Evolutionary conservation across 2,329 filamentous ascomycete species (phyloP).

Genomic region (Tolypocladium ophioglossoides): DNA sequence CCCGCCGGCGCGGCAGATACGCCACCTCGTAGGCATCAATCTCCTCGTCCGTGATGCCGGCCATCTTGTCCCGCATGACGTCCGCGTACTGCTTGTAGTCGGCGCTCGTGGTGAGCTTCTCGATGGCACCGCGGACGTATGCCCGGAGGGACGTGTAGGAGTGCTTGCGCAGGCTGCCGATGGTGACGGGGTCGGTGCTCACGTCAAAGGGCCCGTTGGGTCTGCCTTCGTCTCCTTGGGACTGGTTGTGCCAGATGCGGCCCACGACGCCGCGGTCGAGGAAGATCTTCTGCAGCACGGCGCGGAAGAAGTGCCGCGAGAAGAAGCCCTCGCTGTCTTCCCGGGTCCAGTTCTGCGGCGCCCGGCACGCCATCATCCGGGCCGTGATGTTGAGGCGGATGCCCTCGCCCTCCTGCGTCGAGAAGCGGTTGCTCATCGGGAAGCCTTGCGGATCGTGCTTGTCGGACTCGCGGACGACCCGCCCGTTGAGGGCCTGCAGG

Average conservation of each 20-base stretch:
- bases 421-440: constrained; percentile 72
- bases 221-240: constrained; percentile 6
- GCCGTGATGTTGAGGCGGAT: constrained; percentile 90
- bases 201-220: constrained; percentile 34
- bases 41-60: constrained; percentile 60
- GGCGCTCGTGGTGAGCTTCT: constrained; percentile 54
- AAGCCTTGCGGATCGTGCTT: constrained; percentile 85
- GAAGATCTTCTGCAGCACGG: constrained; percentile 84
- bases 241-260: constrained; percentile 34
- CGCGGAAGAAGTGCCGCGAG: constrained; percentile 84
- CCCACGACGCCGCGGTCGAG: constrained; percentile 71
- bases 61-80: constrained; percentile 56
- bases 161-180: constrained; percentile 72
- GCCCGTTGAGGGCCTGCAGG: constrained; percentile 55
- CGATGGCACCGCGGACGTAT: constrained; percentile 73
- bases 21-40: constrained; percentile 57
- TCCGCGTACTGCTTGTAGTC: constrained; percentile 49
- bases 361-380: constrained; percentile 96
- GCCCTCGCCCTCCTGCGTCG: constrained; percentile 47
- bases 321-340: constrained; percentile 82
- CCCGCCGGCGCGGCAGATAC: constrained; percentile 60
- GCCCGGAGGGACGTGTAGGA: constrained; percentile 65
- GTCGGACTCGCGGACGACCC: constrained; percentile 56
- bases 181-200: constrained; percentile 70
- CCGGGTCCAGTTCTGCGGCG: constrained; percentile 81